A percentile compares a stretch with the other conserved stretches of the same genome.
phyloP scores from a whole-genome alignment of 2,329 filamentous ascomycete species.

The Colletotrichum sp. region DNA sequence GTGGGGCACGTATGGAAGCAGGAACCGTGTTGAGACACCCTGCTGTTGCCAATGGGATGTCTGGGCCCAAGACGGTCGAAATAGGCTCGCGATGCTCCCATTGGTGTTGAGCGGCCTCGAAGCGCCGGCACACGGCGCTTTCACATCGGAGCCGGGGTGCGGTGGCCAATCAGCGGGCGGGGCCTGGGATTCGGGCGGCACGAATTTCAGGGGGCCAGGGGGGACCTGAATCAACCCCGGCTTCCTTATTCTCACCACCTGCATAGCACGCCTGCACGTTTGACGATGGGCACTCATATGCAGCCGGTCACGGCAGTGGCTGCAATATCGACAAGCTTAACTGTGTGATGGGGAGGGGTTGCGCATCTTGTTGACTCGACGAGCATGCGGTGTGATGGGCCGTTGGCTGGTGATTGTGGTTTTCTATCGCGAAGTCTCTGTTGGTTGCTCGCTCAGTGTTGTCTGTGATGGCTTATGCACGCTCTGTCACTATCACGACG shows the following conservation, averaged over 20 bases:
- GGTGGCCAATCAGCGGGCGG: slow-evolving; percentile 14
- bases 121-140: slow-evolving; percentile 22
- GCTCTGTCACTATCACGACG: slow-evolving; percentile 5
- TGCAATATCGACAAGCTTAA: slow-evolving; percentile 10
- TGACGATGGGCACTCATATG: not conserved
- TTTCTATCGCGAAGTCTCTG: not conserved
- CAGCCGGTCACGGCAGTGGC: not conserved
- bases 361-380: not conserved
- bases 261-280: not conserved
- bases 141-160: slow-evolving; percentile 15
- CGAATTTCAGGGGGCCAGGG: not conserved
- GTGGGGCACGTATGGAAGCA: slow-evolving; percentile 1
- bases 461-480: not conserved
- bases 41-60: not conserved
- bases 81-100: slow-evolving; percentile 11
- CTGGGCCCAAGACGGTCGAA: slow-evolving; percentile 6
- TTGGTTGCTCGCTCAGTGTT: not conserved
- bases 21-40: not conserved
- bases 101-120: slow-evolving; percentile 21
- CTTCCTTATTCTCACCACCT: not conserved
- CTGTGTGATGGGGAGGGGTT: not conserved
- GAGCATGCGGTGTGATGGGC: slow-evolving; percentile 8
- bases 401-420: not conserved
- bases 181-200: slow-evolving; percentile 12
- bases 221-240: not conserved